Conservation (phyloP, 805 yeast genomes). For the Teunomyces stri region DNA sequence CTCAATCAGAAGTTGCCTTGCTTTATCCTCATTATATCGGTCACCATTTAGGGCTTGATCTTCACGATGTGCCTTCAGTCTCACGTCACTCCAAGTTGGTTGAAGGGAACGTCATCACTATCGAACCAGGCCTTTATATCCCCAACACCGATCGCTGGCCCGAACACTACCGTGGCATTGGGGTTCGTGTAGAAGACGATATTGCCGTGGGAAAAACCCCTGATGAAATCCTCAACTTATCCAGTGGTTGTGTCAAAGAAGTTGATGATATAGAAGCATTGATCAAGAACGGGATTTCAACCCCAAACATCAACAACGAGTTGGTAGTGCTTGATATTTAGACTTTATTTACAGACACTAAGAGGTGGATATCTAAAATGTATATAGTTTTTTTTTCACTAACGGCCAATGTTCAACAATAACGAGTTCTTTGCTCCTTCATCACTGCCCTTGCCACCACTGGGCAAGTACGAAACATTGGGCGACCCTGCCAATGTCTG, state of each 20-base stretch:
- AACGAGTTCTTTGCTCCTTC: conserved; percentile 50
- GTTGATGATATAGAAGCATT: conserved; percentile 73
- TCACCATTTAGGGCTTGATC: conserved; percentile 90
- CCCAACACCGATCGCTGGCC: conserved; percentile 78
- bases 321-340: conserved; percentile 18
- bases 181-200: conserved; percentile 94
- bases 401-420: conserved; percentile 69
- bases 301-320: conserved; percentile 41
- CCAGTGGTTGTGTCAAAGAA: conserved; percentile 85
- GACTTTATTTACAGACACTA: conserved; percentile 6
- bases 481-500: conserved; percentile 76
- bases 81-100: conserved; percentile 54
- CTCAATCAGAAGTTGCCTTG: conserved; percentile 50
- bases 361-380: too few species aligned
- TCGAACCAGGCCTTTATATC: conserved; percentile 94
- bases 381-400: conserved; percentile 7
- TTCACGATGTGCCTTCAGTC: conserved; percentile 73
- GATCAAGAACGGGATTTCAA: conserved; percentile 58
- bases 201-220: conserved; percentile 69
- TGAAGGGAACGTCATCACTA: conserved; percentile 81
- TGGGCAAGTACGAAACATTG: conserved; percentile 87
- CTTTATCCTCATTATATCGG: conserved; percentile 94
- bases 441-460: conserved; percentile 38
- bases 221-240: conserved; percentile 52
- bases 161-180: conserved; percentile 76